Conservation (phyloP, 805 yeast species). For the Suhomyces pyralidae region DNA sequence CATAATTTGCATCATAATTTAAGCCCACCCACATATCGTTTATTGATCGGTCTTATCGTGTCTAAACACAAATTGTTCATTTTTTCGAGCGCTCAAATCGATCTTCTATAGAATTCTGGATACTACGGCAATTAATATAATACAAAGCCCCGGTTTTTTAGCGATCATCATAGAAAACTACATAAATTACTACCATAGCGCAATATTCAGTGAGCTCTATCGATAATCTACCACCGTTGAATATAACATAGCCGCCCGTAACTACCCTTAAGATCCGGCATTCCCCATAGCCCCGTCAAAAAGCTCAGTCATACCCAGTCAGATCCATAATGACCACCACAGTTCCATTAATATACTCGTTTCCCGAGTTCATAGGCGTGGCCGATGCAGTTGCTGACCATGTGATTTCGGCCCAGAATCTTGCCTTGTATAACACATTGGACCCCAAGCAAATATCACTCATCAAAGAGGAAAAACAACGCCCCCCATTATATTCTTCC, state of each 20-base stretch:
- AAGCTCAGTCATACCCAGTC: neutral
- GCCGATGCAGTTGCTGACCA: slow-evolving; percentile 98
- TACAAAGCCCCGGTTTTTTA: neutral
- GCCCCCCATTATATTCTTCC: slow-evolving; percentile 15
- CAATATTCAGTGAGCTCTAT: neutral
- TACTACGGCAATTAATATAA: neutral
- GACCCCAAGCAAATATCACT: slow-evolving; percentile 32
- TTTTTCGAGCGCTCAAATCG: neutral
- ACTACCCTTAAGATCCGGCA: neutral
- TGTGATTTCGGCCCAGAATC: slow-evolving; percentile 82
- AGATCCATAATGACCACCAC: slow-evolving; percentile 73
- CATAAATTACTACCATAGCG: neutral
- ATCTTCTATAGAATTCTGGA: neutral
- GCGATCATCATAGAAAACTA: neutral
- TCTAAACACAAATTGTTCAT: neutral
- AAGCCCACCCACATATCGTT: neutral
- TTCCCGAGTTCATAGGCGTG: slow-evolving; percentile 83
- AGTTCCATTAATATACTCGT: slow-evolving; percentile 89
- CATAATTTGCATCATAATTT: neutral
- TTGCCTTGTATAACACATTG: slow-evolving; percentile 49
- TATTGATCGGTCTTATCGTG: neutral
- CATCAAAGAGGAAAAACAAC: slow-evolving; percentile 25
- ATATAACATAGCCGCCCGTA: neutral
- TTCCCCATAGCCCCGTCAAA: neutral
- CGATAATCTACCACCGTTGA: neutral